Percentiles rank a stretch among this genome's conserved stretches.
These are phyloP conservation scores for Monosporascus sp. DNA, from an alignment of 2,329 filamentous ascomycete species.

Conservation along the genomic window DNA sequence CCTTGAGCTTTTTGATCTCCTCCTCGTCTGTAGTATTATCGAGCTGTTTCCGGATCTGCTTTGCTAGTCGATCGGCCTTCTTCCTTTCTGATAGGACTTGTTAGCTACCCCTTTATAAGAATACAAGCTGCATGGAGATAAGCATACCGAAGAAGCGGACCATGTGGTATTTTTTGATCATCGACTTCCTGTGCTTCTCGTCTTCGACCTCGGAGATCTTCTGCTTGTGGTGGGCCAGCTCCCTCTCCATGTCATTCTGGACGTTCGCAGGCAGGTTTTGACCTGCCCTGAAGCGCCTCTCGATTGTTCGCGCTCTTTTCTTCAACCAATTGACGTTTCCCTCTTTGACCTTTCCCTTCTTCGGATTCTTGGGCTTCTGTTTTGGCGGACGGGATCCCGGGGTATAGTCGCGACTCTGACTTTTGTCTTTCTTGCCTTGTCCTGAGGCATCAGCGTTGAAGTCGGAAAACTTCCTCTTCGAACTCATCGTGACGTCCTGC, in stretches of 20 bases:
- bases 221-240: constrained; percentile 60
- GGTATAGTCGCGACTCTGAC: constrained; percentile 7
- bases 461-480: constrained; percentile 26
- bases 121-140: not conserved
- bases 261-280: constrained; percentile 62
- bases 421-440: not conserved
- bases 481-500: constrained; percentile 11
- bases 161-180: constrained; percentile 79
- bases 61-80: constrained; percentile 63
- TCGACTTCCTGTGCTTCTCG: constrained; percentile 58
- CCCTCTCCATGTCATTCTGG: constrained; percentile 64
- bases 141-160: constrained; percentile 73
- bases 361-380: constrained; percentile 26
- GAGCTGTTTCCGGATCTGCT: constrained; percentile 57
- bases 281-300: constrained; percentile 56
- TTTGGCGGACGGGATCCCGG: constrained; percentile 19
- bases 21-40: constrained; percentile 43
- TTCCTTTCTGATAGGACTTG: constrained; percentile 52
- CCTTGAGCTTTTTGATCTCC: constrained; percentile 46
- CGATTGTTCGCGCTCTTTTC: constrained; percentile 65
- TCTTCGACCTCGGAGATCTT: constrained; percentile 55
- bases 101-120: constrained; percentile 3
- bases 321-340: constrained; percentile 57
- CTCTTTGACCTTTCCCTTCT: constrained; percentile 37
- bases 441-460: constrained; percentile 12